A percentile compares a stretch with the other conserved stretches of the same genome.
Conservation (phyloP, 352 stramenopile genomes). For the Pythium chondricola region DNA sequence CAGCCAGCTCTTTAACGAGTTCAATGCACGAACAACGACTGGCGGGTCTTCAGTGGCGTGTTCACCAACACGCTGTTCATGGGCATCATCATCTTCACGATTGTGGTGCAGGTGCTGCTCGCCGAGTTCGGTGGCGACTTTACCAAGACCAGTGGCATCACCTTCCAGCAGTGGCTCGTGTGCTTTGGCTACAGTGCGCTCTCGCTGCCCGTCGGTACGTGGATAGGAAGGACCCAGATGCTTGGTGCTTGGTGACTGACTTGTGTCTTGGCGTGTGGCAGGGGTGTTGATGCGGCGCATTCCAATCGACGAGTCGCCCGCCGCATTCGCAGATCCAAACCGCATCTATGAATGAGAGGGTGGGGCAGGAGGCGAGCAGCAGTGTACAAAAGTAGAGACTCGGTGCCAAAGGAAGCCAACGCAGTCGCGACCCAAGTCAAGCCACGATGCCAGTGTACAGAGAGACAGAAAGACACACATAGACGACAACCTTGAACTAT, state of each 20-base stretch:
- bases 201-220: conserved; percentile 63
- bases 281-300: conserved; percentile 73
- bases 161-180: conserved; percentile 51
- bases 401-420: not conserved
- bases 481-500: conserved; percentile 9
- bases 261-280: conserved; percentile 11
- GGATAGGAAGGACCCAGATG: no score
- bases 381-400: not conserved
- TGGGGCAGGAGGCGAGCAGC: not conserved
- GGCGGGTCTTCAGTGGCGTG: conserved; percentile 93
- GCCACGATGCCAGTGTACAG: not conserved
- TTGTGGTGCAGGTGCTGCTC: conserved; percentile 94
- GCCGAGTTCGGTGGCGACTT: conserved; percentile 93
- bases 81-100: conserved; percentile 87
- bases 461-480: not conserved
- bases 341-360: conserved; percentile 37
- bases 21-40: conserved; percentile 93
- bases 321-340: conserved; percentile 74
- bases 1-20: conserved; percentile 91
- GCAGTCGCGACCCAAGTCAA: not conserved
- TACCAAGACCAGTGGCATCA: conserved; percentile 67
- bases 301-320: conserved; percentile 49
- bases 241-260: no score
- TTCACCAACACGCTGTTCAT: conserved; percentile 91
- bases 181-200: conserved; percentile 56